phyloP scores from a whole-genome alignment of 768 basidiomycete genomes.

The Tephrocybe rancida region DNA sequence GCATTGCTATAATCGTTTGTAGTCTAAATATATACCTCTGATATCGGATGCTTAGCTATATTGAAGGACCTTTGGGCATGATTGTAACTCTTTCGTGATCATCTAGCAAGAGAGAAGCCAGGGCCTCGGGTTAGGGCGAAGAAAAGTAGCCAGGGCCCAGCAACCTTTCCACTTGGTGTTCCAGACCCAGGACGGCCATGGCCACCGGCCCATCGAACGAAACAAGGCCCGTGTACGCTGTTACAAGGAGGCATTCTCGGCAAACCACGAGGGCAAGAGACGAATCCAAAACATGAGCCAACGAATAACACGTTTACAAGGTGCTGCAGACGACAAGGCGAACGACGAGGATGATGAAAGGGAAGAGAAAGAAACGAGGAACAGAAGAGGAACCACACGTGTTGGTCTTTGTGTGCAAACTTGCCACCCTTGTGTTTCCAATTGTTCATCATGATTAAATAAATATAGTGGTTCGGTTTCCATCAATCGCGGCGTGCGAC shows the following conservation, averaged over 20 bases:
- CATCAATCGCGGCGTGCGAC: slow-evolving; percentile 15
- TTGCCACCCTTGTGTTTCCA: slow-evolving; percentile 1
- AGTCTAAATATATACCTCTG: neutral
- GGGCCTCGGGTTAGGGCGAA: neutral
- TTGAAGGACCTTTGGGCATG: neutral
- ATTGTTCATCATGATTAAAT: slow-evolving; percentile 15
- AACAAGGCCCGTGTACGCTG: too few species aligned
- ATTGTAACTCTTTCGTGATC: neutral
- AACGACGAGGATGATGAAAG: neutral
- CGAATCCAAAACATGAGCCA: too few species aligned
- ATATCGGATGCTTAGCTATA: neutral
- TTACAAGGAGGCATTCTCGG: too few species aligned
- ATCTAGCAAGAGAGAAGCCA: neutral
- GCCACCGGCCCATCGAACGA: too few species aligned
- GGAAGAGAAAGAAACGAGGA: neutral
- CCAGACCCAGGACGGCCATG: neutral
- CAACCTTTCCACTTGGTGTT: neutral
- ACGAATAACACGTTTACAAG: neutral
- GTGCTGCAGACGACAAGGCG: neutral
- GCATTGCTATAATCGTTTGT: neutral
- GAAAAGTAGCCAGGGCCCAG: neutral
- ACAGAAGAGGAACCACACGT: slow-evolving; percentile 11
- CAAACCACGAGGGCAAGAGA: too few species aligned
- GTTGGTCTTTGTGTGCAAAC: neutral
- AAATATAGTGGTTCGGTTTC: slow-evolving; percentile 11